Evolutionary conservation across 163 green algal genomes (phyloP), one percentile per base, ranked within the genome.

Genomic region (Dunaliella salina): DNA sequence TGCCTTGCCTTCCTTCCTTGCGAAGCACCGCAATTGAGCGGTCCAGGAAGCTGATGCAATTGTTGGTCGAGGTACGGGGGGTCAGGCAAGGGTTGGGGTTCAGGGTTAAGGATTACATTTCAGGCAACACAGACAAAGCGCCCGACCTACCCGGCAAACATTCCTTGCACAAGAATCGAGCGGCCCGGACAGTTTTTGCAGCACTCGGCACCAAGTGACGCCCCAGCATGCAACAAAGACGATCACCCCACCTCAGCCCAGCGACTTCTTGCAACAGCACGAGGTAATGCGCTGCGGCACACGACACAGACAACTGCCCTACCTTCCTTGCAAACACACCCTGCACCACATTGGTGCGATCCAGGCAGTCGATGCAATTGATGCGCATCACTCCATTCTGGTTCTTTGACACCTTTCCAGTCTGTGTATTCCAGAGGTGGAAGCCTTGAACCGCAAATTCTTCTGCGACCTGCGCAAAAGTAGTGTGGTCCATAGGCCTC

Each of bases 361-460:
- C 96, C 80, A 98, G 92, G 87, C 95, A 97, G 94, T 98, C 96
- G 83, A 98, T 95, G 92, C 96, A 98, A 91, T 98, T 98, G 83
- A 91, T 95, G 85, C 96, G 94, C 80, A 98, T 91, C 33, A 97
- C 93, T 26, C 96, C 96, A 0, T 34, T 33, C 91, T 98, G 96
- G 72, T 75, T 84, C 87, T 0, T 26, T 18, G 59, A 80, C 81
- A 85, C 84, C 40, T 40, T 79, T 71, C 72, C 80, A 1, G 33
- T 46, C 20, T 25, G 3, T 45, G 25, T 50, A 63, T n/a, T 86
- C 83, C 25, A 46, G 72, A 89, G 84, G 83, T 86, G 94, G 84
- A 91, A 94, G 67, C 89, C 89, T 32, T 90, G 89, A 1, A 40
- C 50, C 13, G 84, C 35, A 30, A 94, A 92, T 34, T 94, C 90